Conservation (phyloP, 2,329 filamentous ascomycete genomes). For the Cercospora sp. region DNA sequence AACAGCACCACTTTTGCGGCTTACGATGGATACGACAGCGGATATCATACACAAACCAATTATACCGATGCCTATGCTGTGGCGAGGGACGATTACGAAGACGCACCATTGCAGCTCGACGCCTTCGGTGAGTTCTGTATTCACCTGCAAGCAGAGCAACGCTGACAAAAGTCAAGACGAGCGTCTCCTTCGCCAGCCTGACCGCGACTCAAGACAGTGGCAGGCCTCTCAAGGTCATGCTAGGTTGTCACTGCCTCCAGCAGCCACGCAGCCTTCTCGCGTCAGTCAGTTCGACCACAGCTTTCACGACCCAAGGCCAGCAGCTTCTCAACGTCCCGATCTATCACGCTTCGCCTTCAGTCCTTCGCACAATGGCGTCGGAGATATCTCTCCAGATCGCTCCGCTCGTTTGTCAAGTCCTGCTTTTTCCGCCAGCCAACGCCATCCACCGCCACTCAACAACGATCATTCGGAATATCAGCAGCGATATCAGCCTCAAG, state of each 20-base stretch:
- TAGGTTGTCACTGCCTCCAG: constrained; percentile 41
- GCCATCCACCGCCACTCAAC: constrained; percentile 8
- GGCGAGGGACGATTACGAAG: constrained; percentile 11
- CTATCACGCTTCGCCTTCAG: constrained; percentile 31
- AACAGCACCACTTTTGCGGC: constrained; percentile 12
- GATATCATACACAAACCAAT: not conserved
- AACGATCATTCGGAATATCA: not conserved
- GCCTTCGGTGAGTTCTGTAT: constrained; percentile 47
- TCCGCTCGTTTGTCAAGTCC: constrained; percentile 43
- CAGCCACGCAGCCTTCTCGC: not conserved
- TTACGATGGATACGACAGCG: constrained; percentile 17
- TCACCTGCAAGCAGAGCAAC: not conserved
- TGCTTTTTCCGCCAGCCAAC: constrained; percentile 40
- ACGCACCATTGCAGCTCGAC: constrained; percentile 41
- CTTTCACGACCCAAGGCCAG: not conserved
- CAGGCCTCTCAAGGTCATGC: constrained; percentile 40
- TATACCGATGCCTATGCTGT: not conserved
- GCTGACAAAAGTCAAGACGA: constrained; percentile 38
- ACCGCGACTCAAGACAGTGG: constrained; percentile 36
- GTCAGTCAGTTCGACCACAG: not conserved
- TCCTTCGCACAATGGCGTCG: constrained; percentile 23
- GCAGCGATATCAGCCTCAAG: not conserved
- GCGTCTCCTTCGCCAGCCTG: constrained; percentile 37
- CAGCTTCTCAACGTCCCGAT: not conserved
- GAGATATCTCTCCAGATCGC: constrained; percentile 36